Conservation (phyloP, 208 protist species). For the Tritrichomonas musculus region DNA sequence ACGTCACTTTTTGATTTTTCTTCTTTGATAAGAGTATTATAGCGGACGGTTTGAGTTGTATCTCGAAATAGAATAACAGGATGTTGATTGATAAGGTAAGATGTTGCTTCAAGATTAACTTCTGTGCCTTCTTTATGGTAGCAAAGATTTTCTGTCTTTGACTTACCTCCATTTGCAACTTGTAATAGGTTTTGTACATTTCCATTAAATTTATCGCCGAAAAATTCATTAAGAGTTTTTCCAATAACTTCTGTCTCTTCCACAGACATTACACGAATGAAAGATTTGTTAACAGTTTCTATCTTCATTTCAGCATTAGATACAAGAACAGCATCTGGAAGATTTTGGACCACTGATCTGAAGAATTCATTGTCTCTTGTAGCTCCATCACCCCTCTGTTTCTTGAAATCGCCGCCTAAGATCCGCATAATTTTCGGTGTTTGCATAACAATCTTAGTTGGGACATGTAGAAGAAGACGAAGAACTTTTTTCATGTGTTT, state of each 20-base stretch:
- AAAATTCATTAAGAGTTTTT: neutral
- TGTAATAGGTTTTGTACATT: neutral
- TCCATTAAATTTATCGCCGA: neutral
- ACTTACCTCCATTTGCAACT: neutral
- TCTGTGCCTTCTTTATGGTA: neutral
- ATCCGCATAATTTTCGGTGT: neutral
- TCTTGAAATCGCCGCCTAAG: neutral
- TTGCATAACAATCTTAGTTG: no score
- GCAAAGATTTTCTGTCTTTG: neutral
- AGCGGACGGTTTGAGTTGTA: neutral
- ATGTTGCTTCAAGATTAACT: neutral
- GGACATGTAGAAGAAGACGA: neutral
- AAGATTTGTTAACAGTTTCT: neutral
- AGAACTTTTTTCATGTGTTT: neutral
- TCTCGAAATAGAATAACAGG: neutral
- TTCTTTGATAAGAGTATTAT: neutral
- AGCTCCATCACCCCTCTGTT: neutral
- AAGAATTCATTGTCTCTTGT: neutral
- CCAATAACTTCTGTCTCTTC: neutral
- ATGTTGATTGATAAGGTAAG: neutral
- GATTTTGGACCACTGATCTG: neutral
- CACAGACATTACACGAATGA: neutral
- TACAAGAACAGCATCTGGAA: neutral
- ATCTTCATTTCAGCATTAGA: neutral
- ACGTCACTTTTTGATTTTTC: neutral